A percentile compares a stretch with the other conserved stretches of the same genome.
These are phyloP conservation scores for Vicia faba DNA, from an alignment of 306 rosid genomes.

Conservation along the genomic window DNA sequence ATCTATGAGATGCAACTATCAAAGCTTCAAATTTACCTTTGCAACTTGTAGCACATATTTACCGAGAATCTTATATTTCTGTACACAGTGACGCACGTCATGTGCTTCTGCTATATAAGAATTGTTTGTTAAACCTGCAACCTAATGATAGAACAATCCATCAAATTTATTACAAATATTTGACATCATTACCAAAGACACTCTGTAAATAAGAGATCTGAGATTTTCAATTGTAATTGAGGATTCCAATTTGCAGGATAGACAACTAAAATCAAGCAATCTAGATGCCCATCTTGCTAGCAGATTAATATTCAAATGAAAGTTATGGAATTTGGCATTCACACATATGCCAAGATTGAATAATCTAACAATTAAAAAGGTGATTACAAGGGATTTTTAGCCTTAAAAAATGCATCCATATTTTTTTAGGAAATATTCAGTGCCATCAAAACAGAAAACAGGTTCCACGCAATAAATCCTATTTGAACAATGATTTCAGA, in stretches of 20 bases:
- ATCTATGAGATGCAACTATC: slow-evolving; percentile 32
- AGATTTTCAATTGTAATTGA: slow-evolving; percentile 20
- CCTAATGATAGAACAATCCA: slow-evolving; percentile 56
- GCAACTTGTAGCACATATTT: slow-evolving; percentile 83
- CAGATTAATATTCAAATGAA: not conserved
- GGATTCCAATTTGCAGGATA: slow-evolving; percentile 10
- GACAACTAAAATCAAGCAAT: not conserved
- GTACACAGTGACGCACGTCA: slow-evolving; percentile 87
- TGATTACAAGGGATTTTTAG: slow-evolving; percentile 11
- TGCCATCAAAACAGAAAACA: not conserved
- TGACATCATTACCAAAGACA: slow-evolving; percentile 22
- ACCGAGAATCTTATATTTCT: slow-evolving; percentile 74
- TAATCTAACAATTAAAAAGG: slow-evolving; percentile 29
- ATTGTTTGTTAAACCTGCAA: slow-evolving; percentile 97
- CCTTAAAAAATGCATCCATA: slow-evolving; percentile 22
- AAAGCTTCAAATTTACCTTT: slow-evolving; percentile 58
- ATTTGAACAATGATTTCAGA: slow-evolving; percentile 5
- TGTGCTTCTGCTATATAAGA: slow-evolving; percentile 76
- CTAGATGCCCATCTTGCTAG: slow-evolving; percentile 3
- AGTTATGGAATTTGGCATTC: not conserved
- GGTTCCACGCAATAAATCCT: not conserved
- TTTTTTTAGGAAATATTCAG: not conserved
- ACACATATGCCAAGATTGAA: not conserved
- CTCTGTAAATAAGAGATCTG: slow-evolving; percentile 23
- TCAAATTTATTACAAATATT: slow-evolving; percentile 33